Evolutionary conservation across 208 protist genomes (phyloP).

Genomic region (Acanthamoeba healyi): DNA sequence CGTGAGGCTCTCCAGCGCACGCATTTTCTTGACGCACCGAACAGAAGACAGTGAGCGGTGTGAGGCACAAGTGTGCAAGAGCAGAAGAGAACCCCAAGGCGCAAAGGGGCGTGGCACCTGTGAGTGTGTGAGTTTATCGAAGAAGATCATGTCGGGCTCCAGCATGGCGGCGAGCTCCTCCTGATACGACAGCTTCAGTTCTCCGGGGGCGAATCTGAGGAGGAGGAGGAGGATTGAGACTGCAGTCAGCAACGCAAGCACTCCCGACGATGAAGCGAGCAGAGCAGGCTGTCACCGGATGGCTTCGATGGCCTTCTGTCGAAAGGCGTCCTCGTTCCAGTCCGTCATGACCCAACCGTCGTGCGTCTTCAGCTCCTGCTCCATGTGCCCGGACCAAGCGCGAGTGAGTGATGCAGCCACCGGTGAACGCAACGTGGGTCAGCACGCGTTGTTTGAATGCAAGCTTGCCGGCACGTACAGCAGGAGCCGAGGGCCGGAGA

Average conservation of each 20-base stretch:
- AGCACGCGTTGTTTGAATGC: too few relatives aligned
- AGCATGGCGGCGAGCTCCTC: slow-evolving; percentile 23
- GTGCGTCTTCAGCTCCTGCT: neutral
- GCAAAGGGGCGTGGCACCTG: neutral
- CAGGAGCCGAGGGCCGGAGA: neutral
- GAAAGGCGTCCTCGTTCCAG: neutral
- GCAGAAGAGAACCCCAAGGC: neutral
- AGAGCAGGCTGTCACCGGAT: neutral
- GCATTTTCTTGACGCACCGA: neutral
- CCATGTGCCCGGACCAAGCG: too few relatives aligned
- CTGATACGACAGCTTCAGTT: neutral
- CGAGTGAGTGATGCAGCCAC: too few relatives aligned
- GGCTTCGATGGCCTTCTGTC: neutral
- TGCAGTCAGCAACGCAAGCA: too few relatives aligned
- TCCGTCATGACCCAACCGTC: neutral
- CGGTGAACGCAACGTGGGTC: too few relatives aligned
- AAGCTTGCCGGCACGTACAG: neutral
- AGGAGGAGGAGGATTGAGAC: too few relatives aligned
- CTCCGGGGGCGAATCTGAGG: neutral
- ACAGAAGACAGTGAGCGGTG: too few relatives aligned
- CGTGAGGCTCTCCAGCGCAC: neutral
- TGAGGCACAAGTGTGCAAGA: too few relatives aligned
- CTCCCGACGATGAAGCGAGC: neutral
- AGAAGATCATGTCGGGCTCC: slow-evolving; percentile 33
- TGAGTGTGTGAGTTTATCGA: neutral